phyloP scores from a whole-genome alignment of 139 green algal species.

The Coelastrella sp. region DNA sequence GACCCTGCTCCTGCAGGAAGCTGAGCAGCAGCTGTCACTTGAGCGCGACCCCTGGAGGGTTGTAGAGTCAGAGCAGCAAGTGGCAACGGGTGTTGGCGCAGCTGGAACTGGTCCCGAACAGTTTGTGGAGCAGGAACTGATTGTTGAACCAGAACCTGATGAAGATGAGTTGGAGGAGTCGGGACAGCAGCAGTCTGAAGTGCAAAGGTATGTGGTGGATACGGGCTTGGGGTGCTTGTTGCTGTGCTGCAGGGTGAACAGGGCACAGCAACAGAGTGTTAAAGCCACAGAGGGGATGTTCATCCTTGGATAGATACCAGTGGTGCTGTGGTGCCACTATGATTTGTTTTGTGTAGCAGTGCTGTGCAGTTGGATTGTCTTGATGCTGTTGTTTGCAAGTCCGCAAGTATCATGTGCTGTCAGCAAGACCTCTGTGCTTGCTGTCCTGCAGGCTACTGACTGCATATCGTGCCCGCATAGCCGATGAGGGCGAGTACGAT shows the following conservation, averaged over 20 bases:
- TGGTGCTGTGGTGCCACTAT: background rate
- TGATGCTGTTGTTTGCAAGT: background rate
- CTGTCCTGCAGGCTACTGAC: conserved; percentile 54
- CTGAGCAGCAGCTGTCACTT: conserved; percentile 36
- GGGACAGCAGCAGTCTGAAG: conserved; percentile 29
- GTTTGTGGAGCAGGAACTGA: conserved; percentile 79
- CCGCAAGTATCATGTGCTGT: background rate
- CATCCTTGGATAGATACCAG: background rate
- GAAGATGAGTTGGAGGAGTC: conserved; percentile 39
- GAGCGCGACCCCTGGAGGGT: conserved; percentile 64
- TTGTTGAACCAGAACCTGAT: conserved; percentile 81
- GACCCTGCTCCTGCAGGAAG: conserved; percentile 8
- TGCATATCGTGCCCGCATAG: conserved; percentile 63
- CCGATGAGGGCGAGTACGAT: conserved; percentile 66
- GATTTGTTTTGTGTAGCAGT: too few species aligned
- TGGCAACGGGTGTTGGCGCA: conserved; percentile 12
- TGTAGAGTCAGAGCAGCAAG: conserved; percentile 23
- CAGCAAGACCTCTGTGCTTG: too few species aligned
- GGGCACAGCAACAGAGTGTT: too few species aligned
- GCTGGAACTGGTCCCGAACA: conserved; percentile 41
- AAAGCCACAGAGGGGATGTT: background rate
- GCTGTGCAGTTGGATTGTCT: background rate
- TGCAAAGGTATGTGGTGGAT: conserved; percentile 51
- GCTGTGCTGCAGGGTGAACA: background rate
- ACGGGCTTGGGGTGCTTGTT: background rate